A percentile compares a stretch with the other conserved stretches of the same genome.
phyloP scores from a whole-genome alignment of 495 filamentous ascomycete species.

The Pyrenopolyporus hunteri region DNA sequence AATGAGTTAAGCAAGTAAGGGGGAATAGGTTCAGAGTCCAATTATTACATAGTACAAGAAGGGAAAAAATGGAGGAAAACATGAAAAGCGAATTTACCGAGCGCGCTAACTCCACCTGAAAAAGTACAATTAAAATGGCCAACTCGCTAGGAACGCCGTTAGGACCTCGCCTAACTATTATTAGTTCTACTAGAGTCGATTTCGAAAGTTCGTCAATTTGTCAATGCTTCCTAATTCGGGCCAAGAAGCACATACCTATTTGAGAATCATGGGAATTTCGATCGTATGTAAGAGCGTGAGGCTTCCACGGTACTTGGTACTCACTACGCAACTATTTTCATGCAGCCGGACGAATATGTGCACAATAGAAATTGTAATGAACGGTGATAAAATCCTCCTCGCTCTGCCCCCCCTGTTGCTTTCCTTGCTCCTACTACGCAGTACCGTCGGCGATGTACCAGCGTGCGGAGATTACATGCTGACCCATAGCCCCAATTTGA shows the following conservation, averaged over 20 bases:
- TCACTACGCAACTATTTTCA: background rate
- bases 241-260: slow-evolving; percentile 4
- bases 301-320: slow-evolving; percentile 5
- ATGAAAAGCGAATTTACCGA: background rate
- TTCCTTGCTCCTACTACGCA: slow-evolving; percentile 34
- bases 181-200: slow-evolving; percentile 1
- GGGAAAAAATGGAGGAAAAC: background rate
- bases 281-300: slow-evolving; percentile 1
- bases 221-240: slow-evolving; percentile 21
- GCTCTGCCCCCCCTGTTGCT: slow-evolving; percentile 19
- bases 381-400: slow-evolving; percentile 27
- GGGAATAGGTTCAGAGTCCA: too few species aligned
- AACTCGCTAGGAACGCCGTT: slow-evolving; percentile 12
- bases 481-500: slow-evolving; percentile 33
- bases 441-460: slow-evolving; percentile 37
- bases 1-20: too few species aligned
- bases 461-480: slow-evolving; percentile 38
- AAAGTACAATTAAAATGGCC: slow-evolving; percentile 19
- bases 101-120: slow-evolving; percentile 9
- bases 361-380: slow-evolving; percentile 23
- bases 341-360: background rate
- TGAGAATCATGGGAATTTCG: slow-evolving; percentile 5
- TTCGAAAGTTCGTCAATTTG: slow-evolving; percentile 10
- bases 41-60: too few species aligned
- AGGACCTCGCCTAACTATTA: slow-evolving; percentile 23